Evolutionary conservation across 2,329 filamentous ascomycete species (phyloP), one percentile per base, ranked within the genome.

Genomic region (Xylariomycetidae sp.): DNA sequence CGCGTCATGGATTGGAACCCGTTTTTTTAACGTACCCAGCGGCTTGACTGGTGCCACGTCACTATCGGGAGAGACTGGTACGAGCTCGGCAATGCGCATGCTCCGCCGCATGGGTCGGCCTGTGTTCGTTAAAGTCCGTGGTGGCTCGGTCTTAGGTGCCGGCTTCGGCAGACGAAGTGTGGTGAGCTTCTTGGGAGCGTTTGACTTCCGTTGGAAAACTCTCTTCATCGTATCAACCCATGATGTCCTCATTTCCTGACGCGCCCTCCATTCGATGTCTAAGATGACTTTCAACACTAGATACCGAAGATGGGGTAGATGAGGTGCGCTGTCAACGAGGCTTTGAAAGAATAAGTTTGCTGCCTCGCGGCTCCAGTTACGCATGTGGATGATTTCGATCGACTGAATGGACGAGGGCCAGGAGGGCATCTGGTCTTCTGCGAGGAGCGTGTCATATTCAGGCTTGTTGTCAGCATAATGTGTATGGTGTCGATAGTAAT

Each of bases 301-400:
- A 27, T 72, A 69, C 7, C 88, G 80, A 16, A 97, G 70, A 37
- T 78, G 64, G 0, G 70, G 75, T 15, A 97, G 58, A 3, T 72
- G 60, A 2, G 71, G 64, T 1, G 88, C 87, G 31, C 76, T 78
- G 37, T 88, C 72, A 15, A 90, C 73, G 3, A 97, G 67, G 12
- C 87, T 92, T 25, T 76, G 72, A 46, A 96, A 85, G 48, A 96
- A 86, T 37, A 77, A 79, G 47, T 85, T 78, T 0, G 88, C 88
- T 0, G 80, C 77, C 20, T 74, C 69, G 1, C 76, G 70, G 10
- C 73, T 72, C 80, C 84, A 89, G 44, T 87, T 82, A 22, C 86
- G 78, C 40, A 95, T 70, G 41, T 92, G 80, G 26, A 82, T 72
- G 36, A 96, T 69, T 52, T 90, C 82, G 28, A 97, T 69, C 3